Percentiles rank a stretch among this genome's conserved stretches.
Conservation (phyloP, 305 asterid genomes). For the Ruellia speciosa region DNA sequence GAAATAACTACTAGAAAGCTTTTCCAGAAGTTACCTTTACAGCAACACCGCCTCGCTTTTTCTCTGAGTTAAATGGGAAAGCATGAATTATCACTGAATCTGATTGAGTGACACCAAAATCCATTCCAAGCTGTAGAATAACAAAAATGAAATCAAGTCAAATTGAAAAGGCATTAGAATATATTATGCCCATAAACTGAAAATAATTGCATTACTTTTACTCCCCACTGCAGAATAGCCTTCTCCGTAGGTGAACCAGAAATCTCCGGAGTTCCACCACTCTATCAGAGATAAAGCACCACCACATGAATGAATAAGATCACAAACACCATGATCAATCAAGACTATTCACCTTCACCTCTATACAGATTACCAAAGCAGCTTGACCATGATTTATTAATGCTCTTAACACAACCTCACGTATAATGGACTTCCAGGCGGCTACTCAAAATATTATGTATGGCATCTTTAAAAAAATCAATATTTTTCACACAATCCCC, state of each 20-base stretch:
- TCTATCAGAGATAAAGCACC: constrained; percentile 39
- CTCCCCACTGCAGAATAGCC: constrained; percentile 91
- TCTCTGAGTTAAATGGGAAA: constrained; percentile 93
- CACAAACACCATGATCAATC: too few species aligned
- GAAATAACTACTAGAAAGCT: neutral
- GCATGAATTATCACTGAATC: constrained; percentile 65
- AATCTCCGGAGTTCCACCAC: constrained; percentile 61
- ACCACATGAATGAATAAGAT: neutral
- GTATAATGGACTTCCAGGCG: too few species aligned
- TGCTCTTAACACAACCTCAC: too few species aligned
- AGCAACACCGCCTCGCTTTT: constrained; percentile 92
- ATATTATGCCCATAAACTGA: constrained; percentile 10
- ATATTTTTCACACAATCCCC: too few species aligned
- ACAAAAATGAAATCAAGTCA: constrained; percentile 17
- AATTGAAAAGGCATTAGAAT: constrained; percentile 7
- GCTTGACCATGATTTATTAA: too few species aligned
- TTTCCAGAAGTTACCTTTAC: constrained; percentile 45
- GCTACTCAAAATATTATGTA: too few species aligned
- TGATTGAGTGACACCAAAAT: constrained; percentile 50
- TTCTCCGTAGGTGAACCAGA: constrained; percentile 98
- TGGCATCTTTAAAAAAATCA: too few species aligned
- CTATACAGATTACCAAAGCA: too few species aligned
- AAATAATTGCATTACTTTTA: constrained; percentile 41
- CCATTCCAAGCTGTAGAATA: constrained; percentile 70
- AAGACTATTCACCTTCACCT: too few species aligned